These are phyloP conservation scores for Neofusicoccum ribis DNA, from an alignment of 2,329 filamentous ascomycete genomes.

Conservation along the genomic window DNA sequence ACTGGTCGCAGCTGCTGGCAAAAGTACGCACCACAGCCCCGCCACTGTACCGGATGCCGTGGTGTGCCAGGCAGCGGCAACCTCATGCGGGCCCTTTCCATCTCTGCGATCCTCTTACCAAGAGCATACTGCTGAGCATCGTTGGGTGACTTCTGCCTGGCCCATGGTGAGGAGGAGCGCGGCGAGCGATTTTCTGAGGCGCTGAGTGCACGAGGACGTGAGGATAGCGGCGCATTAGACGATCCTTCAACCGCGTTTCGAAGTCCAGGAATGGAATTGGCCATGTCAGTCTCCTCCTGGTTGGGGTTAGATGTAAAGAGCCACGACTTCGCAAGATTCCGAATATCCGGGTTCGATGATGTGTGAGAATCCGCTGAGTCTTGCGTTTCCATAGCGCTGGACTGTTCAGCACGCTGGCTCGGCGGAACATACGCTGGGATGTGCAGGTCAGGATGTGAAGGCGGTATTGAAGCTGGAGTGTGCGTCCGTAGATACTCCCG, in stretches of 20 bases:
- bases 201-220: conserved; percentile 40
- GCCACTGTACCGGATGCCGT: conserved; percentile 45
- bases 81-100: conserved; percentile 13
- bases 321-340: conserved; percentile 4
- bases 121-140: conserved; percentile 16
- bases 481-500: conserved; percentile 40
- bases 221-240: conserved; percentile 27
- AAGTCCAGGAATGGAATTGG: conserved; percentile 8
- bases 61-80: conserved; percentile 41
- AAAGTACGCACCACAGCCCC: conserved; percentile 45
- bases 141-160: conserved; percentile 29
- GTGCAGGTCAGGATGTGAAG: neutral
- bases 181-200: conserved; percentile 37
- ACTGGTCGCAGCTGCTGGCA: conserved; percentile 41
- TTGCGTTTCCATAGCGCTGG: conserved; percentile 2
- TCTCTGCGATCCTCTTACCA: conserved; percentile 3
- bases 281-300: neutral
- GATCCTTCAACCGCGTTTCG: neutral
- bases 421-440: conserved; percentile 29
- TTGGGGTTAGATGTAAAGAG: neutral
- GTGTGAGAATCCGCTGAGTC: conserved; percentile 1
- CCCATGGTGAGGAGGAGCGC: conserved; percentile 31
- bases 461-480: neutral
- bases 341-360: conserved; percentile 3
- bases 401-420: conserved; percentile 1